Percentiles rank a stretch among this genome's conserved stretches.
Evolutionary conservation across 1,284 basidiomycete genomes (phyloP).

Genomic region (Tylopilus orsonianus): DNA sequence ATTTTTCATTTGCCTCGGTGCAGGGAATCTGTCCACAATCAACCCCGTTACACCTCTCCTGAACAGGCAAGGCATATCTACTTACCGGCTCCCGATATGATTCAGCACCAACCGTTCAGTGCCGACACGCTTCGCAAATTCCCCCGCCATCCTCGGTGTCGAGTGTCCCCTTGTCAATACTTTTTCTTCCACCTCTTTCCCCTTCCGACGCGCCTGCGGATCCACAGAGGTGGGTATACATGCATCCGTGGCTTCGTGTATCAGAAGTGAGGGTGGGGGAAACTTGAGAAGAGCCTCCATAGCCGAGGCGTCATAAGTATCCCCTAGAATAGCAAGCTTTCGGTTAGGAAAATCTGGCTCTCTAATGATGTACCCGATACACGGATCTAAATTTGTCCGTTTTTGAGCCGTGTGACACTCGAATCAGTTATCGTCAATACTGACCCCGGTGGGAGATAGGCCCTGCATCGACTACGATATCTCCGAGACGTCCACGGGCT

Average conservation of each 20-base stretch:
- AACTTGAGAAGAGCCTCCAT: conserved; percentile 55
- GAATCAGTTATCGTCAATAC: conserved; percentile 18
- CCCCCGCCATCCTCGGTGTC: conserved; percentile 79
- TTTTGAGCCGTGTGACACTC: neutral
- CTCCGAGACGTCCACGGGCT: conserved; percentile 37
- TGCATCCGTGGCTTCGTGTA: conserved; percentile 87
- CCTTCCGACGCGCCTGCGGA: conserved; percentile 45
- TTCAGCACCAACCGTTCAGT: conserved; percentile 76
- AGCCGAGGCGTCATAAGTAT: conserved; percentile 65
- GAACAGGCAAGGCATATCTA: conserved; percentile 21
- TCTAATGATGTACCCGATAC: conserved; percentile 78
- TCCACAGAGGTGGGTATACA: conserved; percentile 62
- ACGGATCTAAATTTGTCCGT: conserved; percentile 57
- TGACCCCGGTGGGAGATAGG: conserved; percentile 81
- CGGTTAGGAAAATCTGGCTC: conserved; percentile 53
- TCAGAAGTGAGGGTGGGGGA: conserved; percentile 51
- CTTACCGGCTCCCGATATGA: conserved; percentile 78
- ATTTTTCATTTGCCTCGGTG: conserved; percentile 41
- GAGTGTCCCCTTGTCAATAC: conserved; percentile 76
- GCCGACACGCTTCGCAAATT: conserved; percentile 66
- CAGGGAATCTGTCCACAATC: conserved; percentile 43
- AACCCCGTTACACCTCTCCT: conserved; percentile 18
- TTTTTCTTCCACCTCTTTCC: conserved; percentile 52
- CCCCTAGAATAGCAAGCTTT: conserved; percentile 57
- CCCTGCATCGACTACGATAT: conserved; percentile 71